Percentiles rank a stretch among this genome's conserved stretches.
Conservation (phyloP, 768 basidiomycete species). For the Boletus patriciae region DNA sequence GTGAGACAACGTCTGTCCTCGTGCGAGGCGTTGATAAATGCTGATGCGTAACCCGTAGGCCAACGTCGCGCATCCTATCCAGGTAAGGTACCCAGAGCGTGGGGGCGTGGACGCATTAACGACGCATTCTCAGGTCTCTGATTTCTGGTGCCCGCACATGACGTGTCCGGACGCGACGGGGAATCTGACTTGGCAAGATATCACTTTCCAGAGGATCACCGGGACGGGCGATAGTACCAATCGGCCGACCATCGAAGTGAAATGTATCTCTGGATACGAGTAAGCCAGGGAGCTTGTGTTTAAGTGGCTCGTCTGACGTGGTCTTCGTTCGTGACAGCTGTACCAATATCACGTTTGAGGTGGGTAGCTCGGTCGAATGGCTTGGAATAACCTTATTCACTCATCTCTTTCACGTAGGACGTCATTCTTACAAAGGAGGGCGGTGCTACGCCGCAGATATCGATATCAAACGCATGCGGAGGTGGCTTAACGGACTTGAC, state of each 20-base stretch:
- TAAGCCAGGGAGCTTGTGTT: neutral
- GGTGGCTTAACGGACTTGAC: neutral
- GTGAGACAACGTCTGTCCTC: neutral
- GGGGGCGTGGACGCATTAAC: neutral
- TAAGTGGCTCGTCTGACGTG: neutral
- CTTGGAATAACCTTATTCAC: too few species aligned
- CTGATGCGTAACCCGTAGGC: constrained; percentile 1
- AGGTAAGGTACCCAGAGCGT: constrained; percentile 2
- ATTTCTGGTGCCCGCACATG: constrained; percentile 8
- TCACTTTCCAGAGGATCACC: constrained; percentile 6
- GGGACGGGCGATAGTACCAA: constrained; percentile 5
- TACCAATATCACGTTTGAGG: constrained; percentile 10
- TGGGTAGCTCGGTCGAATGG: neutral
- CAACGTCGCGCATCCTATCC: constrained; percentile 3
- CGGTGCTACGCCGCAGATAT: neutral
- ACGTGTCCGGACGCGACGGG: neutral
- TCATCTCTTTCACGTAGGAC: neutral
- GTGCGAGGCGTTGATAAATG: neutral
- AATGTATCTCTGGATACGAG: neutral
- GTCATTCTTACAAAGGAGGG: constrained; percentile 9
- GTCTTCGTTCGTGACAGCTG: neutral
- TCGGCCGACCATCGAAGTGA: constrained; percentile 1
- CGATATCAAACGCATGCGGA: constrained; percentile 8
- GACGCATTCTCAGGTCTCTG: neutral
- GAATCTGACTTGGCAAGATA: constrained; percentile 5